A percentile compares a stretch with the other conserved stretches of the same genome.
Evolutionary conservation across 768 basidiomycete species (phyloP).

Genomic region (Chalciporus pseudorubinellus): DNA sequence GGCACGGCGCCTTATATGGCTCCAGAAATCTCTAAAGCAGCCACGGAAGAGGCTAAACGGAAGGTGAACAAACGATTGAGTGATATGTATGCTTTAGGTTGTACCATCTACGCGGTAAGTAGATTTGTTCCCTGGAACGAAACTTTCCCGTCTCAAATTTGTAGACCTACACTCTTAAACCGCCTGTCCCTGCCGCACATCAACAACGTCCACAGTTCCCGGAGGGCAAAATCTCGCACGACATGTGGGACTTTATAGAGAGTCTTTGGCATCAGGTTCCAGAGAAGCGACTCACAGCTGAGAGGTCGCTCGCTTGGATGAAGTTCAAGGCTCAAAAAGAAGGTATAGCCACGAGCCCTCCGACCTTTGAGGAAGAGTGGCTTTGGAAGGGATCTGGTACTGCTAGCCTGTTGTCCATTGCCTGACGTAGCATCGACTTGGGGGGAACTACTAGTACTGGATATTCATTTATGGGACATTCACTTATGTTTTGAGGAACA

Average conservation of each 20-base stretch:
- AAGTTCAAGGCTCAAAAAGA: constrained; percentile 11
- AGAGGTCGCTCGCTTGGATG: constrained; percentile 25
- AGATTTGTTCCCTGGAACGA: no score
- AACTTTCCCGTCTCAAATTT: no score
- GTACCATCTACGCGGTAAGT: constrained; percentile 35
- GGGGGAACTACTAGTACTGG: neutral
- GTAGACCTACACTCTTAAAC: constrained; percentile 21
- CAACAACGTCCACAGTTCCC: constrained; percentile 18
- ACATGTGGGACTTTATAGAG: constrained; percentile 32
- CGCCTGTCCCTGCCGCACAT: no score
- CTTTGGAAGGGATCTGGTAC: neutral
- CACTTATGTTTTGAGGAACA: neutral
- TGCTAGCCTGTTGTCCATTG: neutral
- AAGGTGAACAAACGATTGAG: constrained; percentile 27
- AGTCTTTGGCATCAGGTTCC: constrained; percentile 25
- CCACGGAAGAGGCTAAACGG: neutral
- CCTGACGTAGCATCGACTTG: neutral
- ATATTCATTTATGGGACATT: neutral
- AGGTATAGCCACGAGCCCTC: constrained; percentile 1
- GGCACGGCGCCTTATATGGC: constrained; percentile 27
- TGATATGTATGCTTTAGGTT: constrained; percentile 43
- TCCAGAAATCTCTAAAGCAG: constrained; percentile 21
- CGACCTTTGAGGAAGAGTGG: neutral
- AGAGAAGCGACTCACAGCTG: constrained; percentile 24
- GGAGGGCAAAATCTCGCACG: constrained; percentile 9